Percentiles rank a stretch among this genome's conserved stretches.
Conservation (phyloP, 2,329 filamentous ascomycete genomes). For the Trichoderma sp. region DNA sequence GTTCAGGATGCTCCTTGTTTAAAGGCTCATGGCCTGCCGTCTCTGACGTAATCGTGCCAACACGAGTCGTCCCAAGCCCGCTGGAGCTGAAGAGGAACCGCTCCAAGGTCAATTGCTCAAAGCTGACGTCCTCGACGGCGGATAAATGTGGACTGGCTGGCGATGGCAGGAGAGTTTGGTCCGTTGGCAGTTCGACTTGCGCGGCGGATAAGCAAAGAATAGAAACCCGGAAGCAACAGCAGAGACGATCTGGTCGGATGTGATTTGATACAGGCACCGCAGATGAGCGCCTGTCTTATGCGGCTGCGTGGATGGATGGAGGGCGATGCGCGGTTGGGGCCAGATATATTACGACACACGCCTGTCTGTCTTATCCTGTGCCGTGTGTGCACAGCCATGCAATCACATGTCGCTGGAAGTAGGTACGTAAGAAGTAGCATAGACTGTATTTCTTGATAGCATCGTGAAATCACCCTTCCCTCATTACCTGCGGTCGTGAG, state of each 20-base stretch:
- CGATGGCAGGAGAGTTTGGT: constrained; percentile 20
- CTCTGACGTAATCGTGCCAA: constrained; percentile 21
- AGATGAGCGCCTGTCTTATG: not conserved
- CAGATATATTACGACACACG: constrained; percentile 2
- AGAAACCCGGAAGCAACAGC: not conserved
- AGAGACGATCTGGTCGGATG: not conserved
- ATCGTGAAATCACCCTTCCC: not conserved
- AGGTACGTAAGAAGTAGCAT: too few relatives aligned
- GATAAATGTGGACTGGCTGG: constrained; percentile 10
- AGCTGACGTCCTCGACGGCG: constrained; percentile 24
- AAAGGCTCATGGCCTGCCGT: not conserved
- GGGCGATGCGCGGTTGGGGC: not conserved
- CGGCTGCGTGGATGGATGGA: not conserved
- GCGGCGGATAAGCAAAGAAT: not conserved
- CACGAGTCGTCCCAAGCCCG: not conserved
- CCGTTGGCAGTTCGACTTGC: not conserved
- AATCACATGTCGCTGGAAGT: constrained; percentile 1
- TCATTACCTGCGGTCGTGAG: not conserved
- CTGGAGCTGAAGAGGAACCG: constrained; percentile 17
- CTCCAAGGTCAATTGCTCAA: constrained; percentile 2
- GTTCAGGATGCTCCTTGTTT: constrained; percentile 7
- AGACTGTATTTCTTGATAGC: not conserved
- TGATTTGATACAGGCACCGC: not conserved
- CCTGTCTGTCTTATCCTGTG: not conserved
- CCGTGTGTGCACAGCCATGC: not conserved